Evolutionary conservation across 2,329 filamentous ascomycete species (phyloP), one percentile per base, ranked within the genome.

Genomic region (Aspergillus pseudoterreus): DNA sequence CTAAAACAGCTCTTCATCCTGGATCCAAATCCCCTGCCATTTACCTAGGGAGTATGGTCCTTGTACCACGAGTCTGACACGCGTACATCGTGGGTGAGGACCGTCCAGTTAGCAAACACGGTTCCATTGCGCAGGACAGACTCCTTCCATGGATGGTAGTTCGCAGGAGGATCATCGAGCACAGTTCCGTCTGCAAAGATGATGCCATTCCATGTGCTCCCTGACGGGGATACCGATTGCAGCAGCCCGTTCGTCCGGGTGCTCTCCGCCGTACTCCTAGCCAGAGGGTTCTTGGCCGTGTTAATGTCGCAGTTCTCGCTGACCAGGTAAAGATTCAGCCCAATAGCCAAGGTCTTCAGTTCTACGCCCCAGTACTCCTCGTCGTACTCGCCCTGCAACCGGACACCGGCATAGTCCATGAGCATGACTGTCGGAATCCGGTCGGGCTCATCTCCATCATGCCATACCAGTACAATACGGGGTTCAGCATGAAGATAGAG

Each of bases 271-370:
- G 33, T 36, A 36, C 33, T 36, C 33, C n/a, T 15, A 36, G 33
- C 33, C 21, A 55, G 30, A 1, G 49, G 49, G 6, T 21, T 46
- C 36, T 41, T 52, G 41, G 6, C 42, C 19, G 14, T 19, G 41
- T 36, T 52, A 11, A 52, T 42, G 44, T 55, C 53, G 44, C 53
- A 55, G 43, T 55, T 55, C 41, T 55, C 53, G 19, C 53, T 55
- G 4, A 49, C 11, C 53, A 55, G 45, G 44, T 55, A 55, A 2
- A 52, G 47, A 38, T 55, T 55, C 22, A 52, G 33, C 5, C 53
- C 53, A 15, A 55, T 52, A 9, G 49, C 52, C 3, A 55, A 15
- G 22, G 49, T 50, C 22, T 55, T 52, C 8, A 55, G 43, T 30
- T 55, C 52, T 21, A 49, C 52, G 19, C 49, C 43, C 27, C 51